Conservation (phyloP, 495 filamentous ascomycete species). For the Trichoderma orchidacearum region DNA sequence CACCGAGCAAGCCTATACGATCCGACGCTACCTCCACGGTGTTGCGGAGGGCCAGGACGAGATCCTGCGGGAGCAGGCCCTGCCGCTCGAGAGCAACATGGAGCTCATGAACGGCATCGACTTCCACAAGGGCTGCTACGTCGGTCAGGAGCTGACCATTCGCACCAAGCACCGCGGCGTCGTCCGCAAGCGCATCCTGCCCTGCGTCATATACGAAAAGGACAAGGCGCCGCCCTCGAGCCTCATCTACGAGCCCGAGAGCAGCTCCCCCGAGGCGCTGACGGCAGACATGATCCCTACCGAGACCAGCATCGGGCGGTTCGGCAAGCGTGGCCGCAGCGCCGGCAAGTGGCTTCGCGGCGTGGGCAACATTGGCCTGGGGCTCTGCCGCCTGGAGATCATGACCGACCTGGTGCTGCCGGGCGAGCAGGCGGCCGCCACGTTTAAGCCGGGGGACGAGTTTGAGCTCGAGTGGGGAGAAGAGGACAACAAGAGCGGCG, state of each 20-base stretch:
- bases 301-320: constrained; percentile 24
- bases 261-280: constrained; percentile 7
- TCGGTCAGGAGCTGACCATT: constrained; percentile 92
- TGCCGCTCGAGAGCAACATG: constrained; percentile 75
- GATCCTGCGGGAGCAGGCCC: constrained; percentile 49
- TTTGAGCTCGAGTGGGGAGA: constrained; percentile 25
- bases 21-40: constrained; percentile 64
- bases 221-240: constrained; percentile 17
- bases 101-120: constrained; percentile 74
- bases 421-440: constrained; percentile 43
- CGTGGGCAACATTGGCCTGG: constrained; percentile 75
- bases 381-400: constrained; percentile 74
- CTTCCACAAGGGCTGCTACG: constrained; percentile 92
- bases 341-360: constrained; percentile 66
- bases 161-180: constrained; percentile 88
- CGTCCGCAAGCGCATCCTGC: constrained; percentile 80
- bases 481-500: constrained; percentile 7
- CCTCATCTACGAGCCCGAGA: constrained; percentile 35
- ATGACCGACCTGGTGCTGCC: constrained; percentile 67
- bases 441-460: constrained; percentile 30
- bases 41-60: constrained; percentile 77
- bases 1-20: constrained; percentile 37
- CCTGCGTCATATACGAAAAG: constrained; percentile 54
- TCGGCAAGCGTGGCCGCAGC: constrained; percentile 43
- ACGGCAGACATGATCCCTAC: constrained; percentile 14